phyloP scores from a whole-genome alignment of 106 monocot species.

The Chionographis japonica region DNA sequence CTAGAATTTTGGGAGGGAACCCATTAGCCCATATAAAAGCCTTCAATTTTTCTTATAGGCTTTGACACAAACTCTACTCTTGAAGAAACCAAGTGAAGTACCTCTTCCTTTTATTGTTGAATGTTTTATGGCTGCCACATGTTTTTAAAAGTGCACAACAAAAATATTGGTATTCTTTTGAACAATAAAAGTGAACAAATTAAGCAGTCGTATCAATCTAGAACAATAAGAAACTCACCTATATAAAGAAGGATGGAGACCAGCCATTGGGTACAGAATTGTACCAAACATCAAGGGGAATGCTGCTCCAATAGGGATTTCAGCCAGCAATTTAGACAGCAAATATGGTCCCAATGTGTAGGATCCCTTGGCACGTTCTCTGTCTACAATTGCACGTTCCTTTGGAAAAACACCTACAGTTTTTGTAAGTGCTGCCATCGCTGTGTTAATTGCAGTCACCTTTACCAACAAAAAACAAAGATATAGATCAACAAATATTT shows the following conservation, averaged over 20 bases:
- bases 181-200: background rate
- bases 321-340: slow-evolving; percentile 88
- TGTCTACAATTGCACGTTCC: slow-evolving; percentile 81
- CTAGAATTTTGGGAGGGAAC: no score
- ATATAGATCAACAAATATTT: background rate
- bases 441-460: slow-evolving; percentile 98
- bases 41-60: no score
- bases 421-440: slow-evolving; percentile 98
- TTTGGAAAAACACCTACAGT: slow-evolving; percentile 98
- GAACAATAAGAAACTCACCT: slow-evolving; percentile 46
- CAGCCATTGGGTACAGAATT: slow-evolving; percentile 93
- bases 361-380: slow-evolving; percentile 86
- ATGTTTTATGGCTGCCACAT: no score
- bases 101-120: no score
- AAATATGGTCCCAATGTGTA: slow-evolving; percentile 91
- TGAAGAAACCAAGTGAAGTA: no score
- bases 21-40: no score
- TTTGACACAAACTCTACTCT: no score
- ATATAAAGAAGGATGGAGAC: slow-evolving; percentile 74
- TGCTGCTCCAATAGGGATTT: slow-evolving; percentile 92
- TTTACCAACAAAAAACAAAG: slow-evolving; percentile 18
- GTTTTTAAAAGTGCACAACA: no score
- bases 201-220: background rate
- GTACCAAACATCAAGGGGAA: slow-evolving; percentile 93
- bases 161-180: no score